Evolutionary conservation across 2,329 filamentous ascomycete genomes (phyloP), one percentile per base, ranked within the genome.

Genomic region (Cadophora luteo-olivacea): DNA sequence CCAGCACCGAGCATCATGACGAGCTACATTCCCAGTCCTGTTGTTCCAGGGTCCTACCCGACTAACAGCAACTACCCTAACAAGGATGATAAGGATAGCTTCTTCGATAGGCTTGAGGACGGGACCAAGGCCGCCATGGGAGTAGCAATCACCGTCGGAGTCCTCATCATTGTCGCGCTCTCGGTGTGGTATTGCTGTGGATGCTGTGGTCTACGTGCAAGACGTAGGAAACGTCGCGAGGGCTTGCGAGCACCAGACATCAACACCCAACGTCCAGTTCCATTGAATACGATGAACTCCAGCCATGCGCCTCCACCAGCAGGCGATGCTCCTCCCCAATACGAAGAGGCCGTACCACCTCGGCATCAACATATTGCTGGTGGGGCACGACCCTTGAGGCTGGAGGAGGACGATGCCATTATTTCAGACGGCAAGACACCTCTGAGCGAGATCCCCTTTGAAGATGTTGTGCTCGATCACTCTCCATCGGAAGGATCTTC

Each of bases 371-470:
- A 66, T 32, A 60, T 71, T 16, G 69, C 69, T 12, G 69, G 67
- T 7, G 74, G 72, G 5, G 67, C 72, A 12, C 55, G 64, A 14
- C 66, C 68, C 57, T 61, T 69, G 4, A 65, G 64, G 29, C 70
- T 72, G 16, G 72, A 75, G 19, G 71, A 74, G 4, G 71, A 74
- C 2, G 70, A 73, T 22, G 73, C 69, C 3, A 66, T 76, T 19
- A 70, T 76, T 19, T 67, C 71, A 0, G 75, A 76, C 68, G 75
- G 75, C 22, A 76, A 76, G 65, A 75, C 69, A 2, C 75, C 75
- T 25, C 61, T 76, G 63, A 75, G 74, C 54, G 75, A 76, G 64
- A 75, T 76, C n/a, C 68, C 72, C 4, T 75, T 76, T 66, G 74
- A 76, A 48, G 74, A 76, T 69, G 71, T 76, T 25, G 69, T 69